phyloP scores from a whole-genome alignment of 257 asterid genomes.

The Echites panduratus region DNA sequence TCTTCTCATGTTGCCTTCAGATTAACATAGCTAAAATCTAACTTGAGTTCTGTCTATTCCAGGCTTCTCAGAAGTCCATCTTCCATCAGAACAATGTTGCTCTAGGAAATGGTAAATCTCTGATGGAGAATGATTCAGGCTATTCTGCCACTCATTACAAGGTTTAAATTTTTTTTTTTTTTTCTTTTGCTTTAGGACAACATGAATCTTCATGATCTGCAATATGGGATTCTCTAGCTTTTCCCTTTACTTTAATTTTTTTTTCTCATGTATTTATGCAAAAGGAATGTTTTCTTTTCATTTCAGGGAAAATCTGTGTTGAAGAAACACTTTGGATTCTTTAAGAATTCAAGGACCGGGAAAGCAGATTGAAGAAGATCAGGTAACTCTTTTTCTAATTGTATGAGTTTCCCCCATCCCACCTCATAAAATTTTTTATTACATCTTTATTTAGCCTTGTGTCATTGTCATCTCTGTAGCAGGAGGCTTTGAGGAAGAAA shows the following conservation, averaged over 20 bases:
- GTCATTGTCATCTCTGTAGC: constrained; percentile 10
- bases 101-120: constrained; percentile 22
- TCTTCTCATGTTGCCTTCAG: no score
- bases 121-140: constrained; percentile 32
- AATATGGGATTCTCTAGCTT: background rate
- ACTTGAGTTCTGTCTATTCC: constrained; percentile 6
- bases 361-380: constrained; percentile 31
- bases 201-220: background rate
- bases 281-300: background rate
- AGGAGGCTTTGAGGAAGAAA: constrained; percentile 55
- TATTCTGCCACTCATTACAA: constrained; percentile 40
- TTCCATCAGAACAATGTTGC: constrained; percentile 44
- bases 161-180: constrained; percentile 25
- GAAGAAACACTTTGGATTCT: constrained; percentile 50
- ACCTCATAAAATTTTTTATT: background rate
- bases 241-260: background rate
- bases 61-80: constrained; percentile 11
- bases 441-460: background rate
- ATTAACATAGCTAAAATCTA: background rate
- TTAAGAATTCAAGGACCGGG: constrained; percentile 43
- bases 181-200: background rate
- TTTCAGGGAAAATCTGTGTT: constrained; percentile 54
- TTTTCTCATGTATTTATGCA: background rate
- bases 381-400: constrained; percentile 24
- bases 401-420: background rate